A percentile compares a stretch with the other conserved stretches of the same genome.
phyloP scores from a whole-genome alignment of 495 filamentous ascomycete genomes.

The Talaromyces stipitatus region DNA sequence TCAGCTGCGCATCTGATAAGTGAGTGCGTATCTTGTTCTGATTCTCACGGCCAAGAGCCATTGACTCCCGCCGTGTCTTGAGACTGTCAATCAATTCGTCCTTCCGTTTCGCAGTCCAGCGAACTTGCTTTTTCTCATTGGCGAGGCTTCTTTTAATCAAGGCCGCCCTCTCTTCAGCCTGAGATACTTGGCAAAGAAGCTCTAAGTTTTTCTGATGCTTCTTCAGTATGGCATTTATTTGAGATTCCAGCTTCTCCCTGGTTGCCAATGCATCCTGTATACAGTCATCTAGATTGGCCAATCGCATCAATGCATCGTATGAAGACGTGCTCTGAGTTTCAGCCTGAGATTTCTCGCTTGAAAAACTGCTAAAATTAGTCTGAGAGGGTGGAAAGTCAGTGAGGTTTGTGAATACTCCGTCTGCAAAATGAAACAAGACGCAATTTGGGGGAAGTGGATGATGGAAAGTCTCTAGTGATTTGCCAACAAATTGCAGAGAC shows the following conservation, averaged over 20 bases:
- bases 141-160: slow-evolving; percentile 53
- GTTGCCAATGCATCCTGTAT: slow-evolving; percentile 85
- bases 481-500: slow-evolving; percentile 74
- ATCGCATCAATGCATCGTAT: slow-evolving; percentile 83
- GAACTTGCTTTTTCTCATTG: slow-evolving; percentile 56
- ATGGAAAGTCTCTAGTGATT: slow-evolving; percentile 60
- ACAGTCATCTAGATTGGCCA: slow-evolving; percentile 84
- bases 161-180: slow-evolving; percentile 55
- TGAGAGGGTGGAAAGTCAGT: slow-evolving; percentile 48
- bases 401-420: slow-evolving; percentile 79
- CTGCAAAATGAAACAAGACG: slow-evolving; percentile 77
- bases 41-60: slow-evolving; percentile 49
- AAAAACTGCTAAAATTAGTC: slow-evolving; percentile 12
- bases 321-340: slow-evolving; percentile 60
- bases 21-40: slow-evolving; percentile 46
- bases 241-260: slow-evolving; percentile 60
- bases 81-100: slow-evolving; percentile 61
- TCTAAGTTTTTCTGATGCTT: slow-evolving; percentile 36
- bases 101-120: slow-evolving; percentile 48
- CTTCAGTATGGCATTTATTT: slow-evolving; percentile 69
- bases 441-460: slow-evolving; percentile 79
- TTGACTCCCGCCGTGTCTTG: slow-evolving; percentile 54
- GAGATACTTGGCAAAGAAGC: slow-evolving; percentile 44
- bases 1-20: slow-evolving; percentile 46
- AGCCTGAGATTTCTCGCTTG: slow-evolving; percentile 17